A percentile compares a stretch with the other conserved stretches of the same genome.
Conservation (phyloP, 148 eudicot species). For the Vaccinium corymbosum region DNA sequence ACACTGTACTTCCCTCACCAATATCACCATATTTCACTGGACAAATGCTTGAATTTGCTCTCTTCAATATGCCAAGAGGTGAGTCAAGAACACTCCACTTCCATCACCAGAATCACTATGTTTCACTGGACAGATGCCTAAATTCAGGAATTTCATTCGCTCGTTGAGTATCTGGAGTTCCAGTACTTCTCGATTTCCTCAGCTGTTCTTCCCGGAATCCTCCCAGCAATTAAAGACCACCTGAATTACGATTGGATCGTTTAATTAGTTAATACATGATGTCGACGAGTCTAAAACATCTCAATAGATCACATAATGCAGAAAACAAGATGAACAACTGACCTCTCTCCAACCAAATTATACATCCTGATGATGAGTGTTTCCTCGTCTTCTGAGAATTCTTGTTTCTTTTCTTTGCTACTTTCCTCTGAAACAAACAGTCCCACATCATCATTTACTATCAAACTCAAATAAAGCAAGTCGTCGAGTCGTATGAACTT, state of each 20-base stretch:
- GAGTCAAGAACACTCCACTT: too few species aligned
- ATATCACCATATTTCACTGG: too few species aligned
- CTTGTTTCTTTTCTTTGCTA: conserved; percentile 16
- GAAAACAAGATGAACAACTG: background rate
- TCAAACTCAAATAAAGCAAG: background rate
- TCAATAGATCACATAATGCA: background rate
- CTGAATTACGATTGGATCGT: background rate
- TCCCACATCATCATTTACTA: background rate
- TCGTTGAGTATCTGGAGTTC: conserved; percentile 19
- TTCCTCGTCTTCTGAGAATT: conserved; percentile 28
- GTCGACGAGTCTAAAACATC: background rate
- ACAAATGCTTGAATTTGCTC: too few species aligned
- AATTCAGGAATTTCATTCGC: background rate
- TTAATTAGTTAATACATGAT: background rate
- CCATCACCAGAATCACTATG: background rate
- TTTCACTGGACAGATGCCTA: background rate
- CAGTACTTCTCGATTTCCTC: conserved; percentile 24
- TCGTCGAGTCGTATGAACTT: background rate
- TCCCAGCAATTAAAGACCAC: conserved; percentile 23
- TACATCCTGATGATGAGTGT: conserved; percentile 23
- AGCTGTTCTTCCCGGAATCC: conserved; percentile 20
- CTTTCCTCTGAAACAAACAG: conserved; percentile 21
- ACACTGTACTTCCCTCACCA: background rate
- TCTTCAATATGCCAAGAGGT: too few species aligned
- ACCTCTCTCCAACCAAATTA: conserved; percentile 33